Evolutionary conservation across 345 rosid genomes (phyloP), one percentile per base, ranked within the genome.

Genomic region (Pugionium cornutum): DNA sequence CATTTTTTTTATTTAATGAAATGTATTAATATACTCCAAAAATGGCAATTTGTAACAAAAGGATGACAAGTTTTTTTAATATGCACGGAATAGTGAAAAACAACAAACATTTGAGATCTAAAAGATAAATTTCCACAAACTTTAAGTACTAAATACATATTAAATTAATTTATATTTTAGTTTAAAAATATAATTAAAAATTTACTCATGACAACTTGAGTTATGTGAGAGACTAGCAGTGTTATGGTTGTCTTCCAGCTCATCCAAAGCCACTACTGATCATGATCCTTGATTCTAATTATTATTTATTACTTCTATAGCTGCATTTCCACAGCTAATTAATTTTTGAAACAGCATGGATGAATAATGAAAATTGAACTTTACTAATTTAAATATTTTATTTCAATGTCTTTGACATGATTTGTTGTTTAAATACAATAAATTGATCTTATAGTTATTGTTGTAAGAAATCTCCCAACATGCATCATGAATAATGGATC

Each of bases 241-340:
- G 18, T 18, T 57, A 54, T 25, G 53, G 41, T 32, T 55, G 70
- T 71, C 69, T 55, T 56, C 69, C 69, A 64, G 75, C 70, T 64
- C 70, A 64, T 71, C 31, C 32, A 56, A 5, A 53, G 39, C 69
- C 69, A 71, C 59, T 57, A 64, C 65, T 34, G 26, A 53, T 61
- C 68, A 69, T 62, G 68, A 69, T 61, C 67, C 61, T 69, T 52
- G 3, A 51, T n/a, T 59, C 9, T 42, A 5, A 6, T 42, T 43
- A 26, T 7, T 48, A n/a, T 8, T 43, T 43, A 4, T 44, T 59
- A 11, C 11, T 43, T 31, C 9, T 29, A 43, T 42, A 29, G 29
- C 1, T 58, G 39, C 34, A 50, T 29, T 11, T 27, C 37, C 2
- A 50, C 72, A 68, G 28, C 65, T 66, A 55, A 28, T 45, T 53